Base-by-base conservation (phyloP, 805 yeast species). In the Ogataea methanolica region DNA sequence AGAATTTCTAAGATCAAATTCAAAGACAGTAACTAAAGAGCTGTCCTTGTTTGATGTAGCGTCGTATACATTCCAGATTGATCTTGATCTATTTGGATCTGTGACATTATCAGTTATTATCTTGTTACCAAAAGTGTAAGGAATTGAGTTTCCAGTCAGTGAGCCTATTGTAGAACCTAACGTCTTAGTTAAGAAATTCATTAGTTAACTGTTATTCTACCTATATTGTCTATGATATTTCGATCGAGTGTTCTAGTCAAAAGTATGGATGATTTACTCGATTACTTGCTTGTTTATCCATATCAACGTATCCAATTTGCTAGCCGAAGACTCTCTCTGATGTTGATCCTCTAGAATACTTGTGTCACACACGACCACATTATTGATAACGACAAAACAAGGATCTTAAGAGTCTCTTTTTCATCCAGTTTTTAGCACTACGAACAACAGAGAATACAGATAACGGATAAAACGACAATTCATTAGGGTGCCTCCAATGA, bases 151-250 rank as follows among this genome's bases (percentile, higher is more conserved):
- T 4, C 84, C 83, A 11, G 86, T 77, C 21, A 82, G 62, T 2
- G 84, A 78, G 12, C 83, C 78, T 21, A 83, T 65, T 3, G 80
- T 70, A 5, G 57, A 54, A 41, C 78, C 77, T 26, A 83, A 66
- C 0, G 90, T 78, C 50, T 77, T 81, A 1, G 87, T 66, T n/a
- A 85, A 68, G 57, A 85, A 85, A 66, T 85, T 83, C 91, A 85
- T 85, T 26, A 15, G 5, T 11, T 22, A 2, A 12, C 15, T n/a
- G 9, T 26, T 26, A 6, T 26, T 26, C 31, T 19, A 19, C 21
- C 21, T 26, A 26, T 26, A 26, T 9, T 9, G 11, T 26, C 11
- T 26, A 26, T 26, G 9, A 26, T 4, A 11, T 26, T 11, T 15
- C 7, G 23, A 15, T 31, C 31, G 9, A 11, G 21, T 26, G 19